These are phyloP conservation scores for Effrenium voratum DNA, from an alignment of 73 alveolate species.

Conservation along the genomic window DNA sequence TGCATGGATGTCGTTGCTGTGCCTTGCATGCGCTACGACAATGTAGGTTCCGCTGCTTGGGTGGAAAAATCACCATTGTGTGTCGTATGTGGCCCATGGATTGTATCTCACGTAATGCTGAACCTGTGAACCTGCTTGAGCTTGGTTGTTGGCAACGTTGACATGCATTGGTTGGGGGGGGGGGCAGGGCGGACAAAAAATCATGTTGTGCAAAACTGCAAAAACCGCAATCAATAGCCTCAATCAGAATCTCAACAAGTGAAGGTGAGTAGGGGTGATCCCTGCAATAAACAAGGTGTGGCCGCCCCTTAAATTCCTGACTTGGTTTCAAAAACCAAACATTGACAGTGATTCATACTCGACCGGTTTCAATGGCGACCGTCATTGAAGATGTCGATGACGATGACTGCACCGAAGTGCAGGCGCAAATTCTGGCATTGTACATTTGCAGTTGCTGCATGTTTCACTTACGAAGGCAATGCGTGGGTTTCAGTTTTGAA, in stretches of 20 bases:
- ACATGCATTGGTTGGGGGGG: background rate
- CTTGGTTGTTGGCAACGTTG: background rate
- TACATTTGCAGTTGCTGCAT: background rate
- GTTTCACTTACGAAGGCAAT: background rate
- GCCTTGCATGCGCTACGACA: background rate
- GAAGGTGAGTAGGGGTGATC: background rate
- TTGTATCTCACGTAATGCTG: no score
- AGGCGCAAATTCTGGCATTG: background rate
- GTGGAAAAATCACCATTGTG: no score
- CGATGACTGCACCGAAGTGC: conserved; percentile 49
- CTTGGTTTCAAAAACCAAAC: background rate
- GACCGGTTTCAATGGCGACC: conserved; percentile 22
- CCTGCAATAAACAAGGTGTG: background rate
- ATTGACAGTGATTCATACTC: background rate
- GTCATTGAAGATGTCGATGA: conserved; percentile 85
- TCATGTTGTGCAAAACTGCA: no score
- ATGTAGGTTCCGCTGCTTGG: conserved; percentile 55
- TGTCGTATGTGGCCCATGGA: no score
- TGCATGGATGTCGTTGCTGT: background rate
- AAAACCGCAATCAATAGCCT: background rate
- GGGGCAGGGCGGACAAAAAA: conserved; percentile 64
- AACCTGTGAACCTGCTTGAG: no score
- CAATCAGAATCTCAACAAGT: background rate
- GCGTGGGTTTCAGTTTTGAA: no score
- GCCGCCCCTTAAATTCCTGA: background rate